Evolutionary conservation across 768 basidiomycete genomes (phyloP).

Genomic region (Lentinula aciculospora): DNA sequence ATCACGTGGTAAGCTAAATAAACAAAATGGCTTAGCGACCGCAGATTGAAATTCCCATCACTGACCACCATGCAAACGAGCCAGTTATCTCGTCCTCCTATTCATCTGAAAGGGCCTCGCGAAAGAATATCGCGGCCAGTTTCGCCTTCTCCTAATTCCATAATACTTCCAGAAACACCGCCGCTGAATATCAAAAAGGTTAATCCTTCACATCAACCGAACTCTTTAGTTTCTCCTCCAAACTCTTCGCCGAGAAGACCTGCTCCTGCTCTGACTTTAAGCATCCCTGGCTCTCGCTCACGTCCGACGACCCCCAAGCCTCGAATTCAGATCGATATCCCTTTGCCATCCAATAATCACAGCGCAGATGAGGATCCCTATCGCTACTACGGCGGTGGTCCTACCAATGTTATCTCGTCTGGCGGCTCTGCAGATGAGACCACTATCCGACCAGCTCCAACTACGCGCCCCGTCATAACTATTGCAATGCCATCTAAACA

Average conservation of each 20-base stretch:
- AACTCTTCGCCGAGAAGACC: slow-evolving; percentile 20
- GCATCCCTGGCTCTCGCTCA: slow-evolving; percentile 19
- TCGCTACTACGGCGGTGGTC: slow-evolving; percentile 39
- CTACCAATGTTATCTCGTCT: slow-evolving; percentile 19
- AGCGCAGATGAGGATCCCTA: slow-evolving; percentile 14
- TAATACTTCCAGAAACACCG: slow-evolving; percentile 18
- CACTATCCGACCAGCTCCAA: slow-evolving; percentile 36
- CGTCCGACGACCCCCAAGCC: slow-evolving; percentile 25
- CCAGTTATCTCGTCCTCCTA: slow-evolving; percentile 16
- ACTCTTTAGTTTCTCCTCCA: not conserved
- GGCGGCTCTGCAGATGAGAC: slow-evolving; percentile 28
- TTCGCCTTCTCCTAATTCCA: slow-evolving; percentile 16
- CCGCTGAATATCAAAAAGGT: slow-evolving; percentile 25
- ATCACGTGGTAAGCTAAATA: not conserved
- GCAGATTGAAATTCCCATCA: not conserved
- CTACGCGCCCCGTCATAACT: slow-evolving; percentile 13
- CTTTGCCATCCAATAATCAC: slow-evolving; percentile 14
- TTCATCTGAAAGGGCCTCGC: slow-evolving; percentile 38
- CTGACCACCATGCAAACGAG: slow-evolving; percentile 12
- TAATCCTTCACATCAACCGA: slow-evolving; percentile 16
- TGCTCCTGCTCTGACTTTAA: slow-evolving; percentile 20
- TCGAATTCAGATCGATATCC: slow-evolving; percentile 24
- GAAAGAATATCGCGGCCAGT: not conserved
- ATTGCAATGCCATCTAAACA: slow-evolving; percentile 23
- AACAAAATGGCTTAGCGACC: not conserved